Base-by-base conservation (phyloP, 139 green algal species). In the Coelastrella sp. region DNA sequence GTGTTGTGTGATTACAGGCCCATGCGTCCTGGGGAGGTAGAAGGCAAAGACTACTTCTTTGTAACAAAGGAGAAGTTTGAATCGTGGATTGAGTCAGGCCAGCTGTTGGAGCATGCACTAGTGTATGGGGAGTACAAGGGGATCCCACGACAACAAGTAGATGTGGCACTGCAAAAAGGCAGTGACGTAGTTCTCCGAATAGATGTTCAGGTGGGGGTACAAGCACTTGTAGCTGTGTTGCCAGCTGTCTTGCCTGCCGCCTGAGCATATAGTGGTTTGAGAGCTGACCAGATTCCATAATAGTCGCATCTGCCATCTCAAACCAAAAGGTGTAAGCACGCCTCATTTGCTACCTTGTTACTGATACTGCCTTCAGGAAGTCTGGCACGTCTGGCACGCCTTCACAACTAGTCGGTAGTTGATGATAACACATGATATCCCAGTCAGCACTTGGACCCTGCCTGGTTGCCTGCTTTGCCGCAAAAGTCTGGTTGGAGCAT, bases 41-140 rank as follows among this genome's bases (percentile, higher is more conserved):
- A 99, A 81, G 98, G 98, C 17, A 73, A 96, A 20, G 98, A 99
- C 92, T 99, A 99, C 88, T 96, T 98, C 85, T 99, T 99, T 89
- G 95, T 99, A 4, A 93, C 32, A 60, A 95, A 93, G 59, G 92
- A 96, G 17, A 76, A 95, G 71, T 99, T 99, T 95, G 96, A 99
- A 89, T 20, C 92, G 20, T 99, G 98, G 97, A 98, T 99, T 3
- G 75, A 80, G 1, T 77, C 92, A 3, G 95, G 92, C 4, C 89
- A 97, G 93, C 95, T 99, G 87, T 93, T 99, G 73, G 98, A 99
- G 96, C 95, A 99, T 89, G 98, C 98, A 4, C 10, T 98, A 11
- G 98, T 99, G 83, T 99, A 99, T 86, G 98, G 98, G 22, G 97
- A 99, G 54, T 99, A 99, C 93, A 99, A 99, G 92, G 97, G 97